Conservation (phyloP, 768 basidiomycete genomes). For the Gloeostereum incarnatum region DNA sequence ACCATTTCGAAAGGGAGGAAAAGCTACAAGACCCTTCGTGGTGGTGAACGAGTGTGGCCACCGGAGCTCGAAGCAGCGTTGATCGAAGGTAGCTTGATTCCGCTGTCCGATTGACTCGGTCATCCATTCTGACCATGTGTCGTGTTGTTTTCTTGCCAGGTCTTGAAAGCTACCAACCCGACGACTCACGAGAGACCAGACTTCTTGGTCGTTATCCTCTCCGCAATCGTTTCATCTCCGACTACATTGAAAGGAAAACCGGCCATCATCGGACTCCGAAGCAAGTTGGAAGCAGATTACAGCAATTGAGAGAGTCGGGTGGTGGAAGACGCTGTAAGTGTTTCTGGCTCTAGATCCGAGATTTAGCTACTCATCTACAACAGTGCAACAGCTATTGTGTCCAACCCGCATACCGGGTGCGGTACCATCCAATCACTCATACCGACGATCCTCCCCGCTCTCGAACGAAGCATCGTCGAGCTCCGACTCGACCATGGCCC, state of each 20-base stretch:
- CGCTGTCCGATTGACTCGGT: conserved; percentile 3
- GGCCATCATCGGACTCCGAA: conserved; percentile 67
- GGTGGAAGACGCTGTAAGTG: conserved; percentile 63
- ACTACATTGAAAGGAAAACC: conserved; percentile 62
- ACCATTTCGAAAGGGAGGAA: conserved; percentile 62
- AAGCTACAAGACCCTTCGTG: conserved; percentile 67
- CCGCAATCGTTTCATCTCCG: conserved; percentile 74
- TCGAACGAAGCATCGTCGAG: conserved; percentile 30
- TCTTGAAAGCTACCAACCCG: conserved; percentile 62
- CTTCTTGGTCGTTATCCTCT: conserved; percentile 70
- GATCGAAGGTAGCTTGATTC: conserved; percentile 47
- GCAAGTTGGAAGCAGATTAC: conserved; percentile 74
- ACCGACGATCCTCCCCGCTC: conserved; percentile 9
- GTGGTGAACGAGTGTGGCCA: conserved; percentile 74
- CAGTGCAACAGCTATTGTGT: conserved; percentile 9
- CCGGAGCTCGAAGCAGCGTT: conserved; percentile 70
- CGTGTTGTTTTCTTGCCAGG: conserved; percentile 28
- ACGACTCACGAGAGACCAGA: conserved; percentile 64
- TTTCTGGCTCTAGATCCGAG: background rate
- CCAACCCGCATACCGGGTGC: conserved; percentile 4
- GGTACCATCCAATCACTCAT: conserved; percentile 10
- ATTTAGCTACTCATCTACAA: conserved; percentile 1
- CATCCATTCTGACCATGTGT: conserved; percentile 3
- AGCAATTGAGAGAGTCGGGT: conserved; percentile 68
- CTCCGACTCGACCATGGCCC: conserved; percentile 19